Base-by-base conservation (phyloP, 2,329 filamentous ascomycete species). In the Colletotrichum limetticola region DNA sequence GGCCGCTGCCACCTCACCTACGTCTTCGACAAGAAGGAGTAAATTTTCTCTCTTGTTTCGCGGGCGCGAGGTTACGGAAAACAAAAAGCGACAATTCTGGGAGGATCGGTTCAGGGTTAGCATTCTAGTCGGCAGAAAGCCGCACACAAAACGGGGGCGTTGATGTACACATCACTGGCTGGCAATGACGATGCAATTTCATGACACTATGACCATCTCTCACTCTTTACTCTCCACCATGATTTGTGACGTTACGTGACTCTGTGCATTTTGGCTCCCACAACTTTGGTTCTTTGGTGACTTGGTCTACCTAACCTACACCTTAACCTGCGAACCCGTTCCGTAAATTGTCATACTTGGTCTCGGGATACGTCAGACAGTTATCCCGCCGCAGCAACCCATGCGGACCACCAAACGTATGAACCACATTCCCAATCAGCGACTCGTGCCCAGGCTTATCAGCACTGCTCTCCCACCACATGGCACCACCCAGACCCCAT, bases 401-500 rank as follows among this genome's bases (percentile, higher is more conserved):
- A 4, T 76, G 76, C 0, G 82, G 79, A 0, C 91, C 90, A 22
- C 91, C 92, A 12, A 94, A 81, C 0, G 82, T 84, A 37, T 88
- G 85, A 1, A 93, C 89, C 19, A 92, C 91, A 16, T 88, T 91
- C 7, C 82, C 84, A 68, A 95, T 95, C 79, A 98, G 80, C 77
- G 94, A 96, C 66, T 87, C 82, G 0, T 87, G 85, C 0, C 91
- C 91, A 3, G 82, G 79, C 79, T 91, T 92, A 80, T 98, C 96
- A 1, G 90, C 92, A 78, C 93, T 96, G 77, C 91, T 94, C 84
- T 98, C 95, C 95, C 95, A 98, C 95, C 95, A 98, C 95, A 98
- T 98, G n/a, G 89, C 94, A 22, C 96, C 96, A 1, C 95, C 95
- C 0, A 98, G 87, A 0, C 90, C 86, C 57, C 88, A 85, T 24